phyloP scores from a whole-genome alignment of 139 green algal species.

The Coelastrella sp. region DNA sequence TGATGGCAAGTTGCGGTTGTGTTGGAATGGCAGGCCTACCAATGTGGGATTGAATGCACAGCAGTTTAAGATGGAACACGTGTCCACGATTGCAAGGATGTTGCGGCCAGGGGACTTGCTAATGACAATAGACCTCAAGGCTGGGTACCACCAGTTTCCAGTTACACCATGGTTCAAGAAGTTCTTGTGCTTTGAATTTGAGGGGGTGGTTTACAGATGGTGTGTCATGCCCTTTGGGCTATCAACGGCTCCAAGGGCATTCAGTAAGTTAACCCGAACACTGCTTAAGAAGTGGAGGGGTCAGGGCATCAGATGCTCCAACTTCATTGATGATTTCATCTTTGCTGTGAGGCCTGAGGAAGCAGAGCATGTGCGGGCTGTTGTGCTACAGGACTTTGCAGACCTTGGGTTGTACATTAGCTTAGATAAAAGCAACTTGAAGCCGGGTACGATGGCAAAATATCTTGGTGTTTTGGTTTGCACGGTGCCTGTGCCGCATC shows the following conservation, averaged over 20 bases:
- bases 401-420: not conserved
- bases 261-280: not conserved
- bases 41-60: not conserved
- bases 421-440: not conserved
- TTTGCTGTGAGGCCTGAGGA: not conserved
- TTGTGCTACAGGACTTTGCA: not conserved
- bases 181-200: conserved; percentile 34
- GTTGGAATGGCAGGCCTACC: conserved; percentile 10
- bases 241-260: conserved; percentile 7
- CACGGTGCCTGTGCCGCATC: not conserved
- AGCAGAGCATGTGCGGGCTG: not conserved
- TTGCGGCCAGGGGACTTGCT: conserved; percentile 2
- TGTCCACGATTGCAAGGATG: not conserved
- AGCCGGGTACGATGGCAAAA: conserved; percentile 9
- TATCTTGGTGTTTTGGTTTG: conserved; percentile 11
- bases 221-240: conserved; percentile 31
- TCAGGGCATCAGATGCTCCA: conserved; percentile 5
- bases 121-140: conserved; percentile 8
- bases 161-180: not conserved
- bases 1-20: conserved; percentile 2
- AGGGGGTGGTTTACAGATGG: conserved; percentile 6
- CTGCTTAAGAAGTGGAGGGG: not conserved
- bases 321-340: conserved; percentile 42
- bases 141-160: conserved; percentile 16
- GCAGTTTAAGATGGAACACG: conserved; percentile 25